These are phyloP conservation scores for Cystobasidium ongulense DNA, from an alignment of 768 basidiomycete genomes.

Conservation along the genomic window DNA sequence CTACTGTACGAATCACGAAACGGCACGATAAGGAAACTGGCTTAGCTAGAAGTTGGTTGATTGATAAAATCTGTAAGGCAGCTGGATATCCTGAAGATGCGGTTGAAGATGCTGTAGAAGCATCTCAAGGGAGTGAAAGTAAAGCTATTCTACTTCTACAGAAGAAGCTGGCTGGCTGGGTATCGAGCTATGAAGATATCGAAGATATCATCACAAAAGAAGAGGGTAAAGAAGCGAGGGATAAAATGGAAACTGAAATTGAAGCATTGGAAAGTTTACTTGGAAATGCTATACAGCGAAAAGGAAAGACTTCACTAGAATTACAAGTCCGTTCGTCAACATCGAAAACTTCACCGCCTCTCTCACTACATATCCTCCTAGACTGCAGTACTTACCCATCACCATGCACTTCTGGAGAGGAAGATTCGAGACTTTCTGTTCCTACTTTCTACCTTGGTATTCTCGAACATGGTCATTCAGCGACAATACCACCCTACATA, in stretches of 20 bases:
- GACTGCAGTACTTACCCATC: slow-evolving; percentile 48
- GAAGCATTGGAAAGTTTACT: slow-evolving; percentile 37
- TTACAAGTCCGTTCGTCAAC: slow-evolving; percentile 49
- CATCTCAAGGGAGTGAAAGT: slow-evolving; percentile 8
- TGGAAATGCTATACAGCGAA: slow-evolving; percentile 44
- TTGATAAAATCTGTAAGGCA: slow-evolving; percentile 35
- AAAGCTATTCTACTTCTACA: not conserved
- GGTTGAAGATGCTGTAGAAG: slow-evolving; percentile 22
- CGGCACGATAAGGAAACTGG: slow-evolving; percentile 16
- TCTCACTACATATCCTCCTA: slow-evolving; percentile 61
- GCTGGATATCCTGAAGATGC: slow-evolving; percentile 34
- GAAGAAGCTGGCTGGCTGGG: slow-evolving; percentile 11
- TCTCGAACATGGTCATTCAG: slow-evolving; percentile 45
- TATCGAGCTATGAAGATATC: not conserved
- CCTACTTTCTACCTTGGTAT: slow-evolving; percentile 64
- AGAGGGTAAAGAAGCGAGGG: slow-evolving; percentile 39
- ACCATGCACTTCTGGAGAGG: slow-evolving; percentile 45
- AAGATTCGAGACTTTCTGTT: slow-evolving; percentile 46
- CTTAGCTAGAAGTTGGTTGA: slow-evolving; percentile 40
- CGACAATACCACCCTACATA: slow-evolving; percentile 62
- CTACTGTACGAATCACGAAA: slow-evolving; percentile 36
- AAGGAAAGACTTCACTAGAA: slow-evolving; percentile 38
- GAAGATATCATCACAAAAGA: slow-evolving; percentile 30
- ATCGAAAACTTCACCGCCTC: slow-evolving; percentile 24
- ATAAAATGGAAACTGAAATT: slow-evolving; percentile 37